These are phyloP conservation scores for Aquilaria malaccensis DNA, from an alignment of 345 rosid species.

Conservation along the genomic window DNA sequence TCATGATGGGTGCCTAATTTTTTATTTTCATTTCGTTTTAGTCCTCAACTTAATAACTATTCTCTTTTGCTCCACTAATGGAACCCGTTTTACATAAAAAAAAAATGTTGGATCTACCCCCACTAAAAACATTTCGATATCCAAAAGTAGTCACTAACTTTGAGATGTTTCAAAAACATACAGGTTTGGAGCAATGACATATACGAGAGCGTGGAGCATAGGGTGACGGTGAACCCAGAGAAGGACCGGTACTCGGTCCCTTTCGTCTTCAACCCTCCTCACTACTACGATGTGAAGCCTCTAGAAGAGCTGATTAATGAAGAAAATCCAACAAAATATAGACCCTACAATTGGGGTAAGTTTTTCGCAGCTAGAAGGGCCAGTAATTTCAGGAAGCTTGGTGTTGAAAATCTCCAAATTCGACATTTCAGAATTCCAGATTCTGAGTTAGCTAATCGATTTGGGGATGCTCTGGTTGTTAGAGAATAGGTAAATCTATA, in stretches of 20 bases:
- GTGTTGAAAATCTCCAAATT: conserved; percentile 46
- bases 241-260: conserved; percentile 55
- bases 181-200: conserved; percentile 66
- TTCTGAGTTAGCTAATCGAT: background rate
- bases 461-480: background rate
- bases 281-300: conserved; percentile 38
- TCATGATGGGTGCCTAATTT: background rate
- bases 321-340: conserved; percentile 40
- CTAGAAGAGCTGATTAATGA: conserved; percentile 36
- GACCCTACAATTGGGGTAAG: conserved; percentile 54
- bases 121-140: no score
- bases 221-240: conserved; percentile 44
- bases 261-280: conserved; percentile 46
- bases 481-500: no score
- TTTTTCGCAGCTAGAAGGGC: conserved; percentile 42
- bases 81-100: no score
- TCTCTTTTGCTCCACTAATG: background rate
- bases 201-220: conserved; percentile 65
- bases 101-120: no score
- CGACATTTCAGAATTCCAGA: conserved; percentile 36
- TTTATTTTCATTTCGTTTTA: no score
- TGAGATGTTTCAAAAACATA: no score
- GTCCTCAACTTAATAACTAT: background rate
- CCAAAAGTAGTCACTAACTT: no score
- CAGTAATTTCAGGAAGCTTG: conserved; percentile 51